Evolutionary conservation across 2,329 filamentous ascomycete genomes (phyloP).

Genomic region (Botrytis sinoallii): DNA sequence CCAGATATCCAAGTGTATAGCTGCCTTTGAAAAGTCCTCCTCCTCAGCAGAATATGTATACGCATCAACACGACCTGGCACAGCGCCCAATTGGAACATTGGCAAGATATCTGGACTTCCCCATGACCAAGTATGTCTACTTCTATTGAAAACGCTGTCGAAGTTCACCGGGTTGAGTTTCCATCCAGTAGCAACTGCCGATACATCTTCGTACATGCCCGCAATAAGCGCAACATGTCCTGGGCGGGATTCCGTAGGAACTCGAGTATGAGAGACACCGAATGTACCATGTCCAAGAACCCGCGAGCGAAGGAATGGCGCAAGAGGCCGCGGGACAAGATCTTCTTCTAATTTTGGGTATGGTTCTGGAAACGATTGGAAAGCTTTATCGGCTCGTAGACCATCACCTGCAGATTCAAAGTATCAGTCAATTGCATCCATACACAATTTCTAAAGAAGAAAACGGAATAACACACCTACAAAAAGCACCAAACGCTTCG

Average conservation of each 20-base stretch:
- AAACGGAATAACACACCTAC: slow-evolving; percentile 60
- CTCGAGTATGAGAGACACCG: slow-evolving; percentile 92
- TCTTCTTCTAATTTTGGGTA: slow-evolving; percentile 65
- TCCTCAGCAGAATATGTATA: slow-evolving; percentile 78
- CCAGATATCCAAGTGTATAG: slow-evolving; percentile 81
- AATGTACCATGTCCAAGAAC: slow-evolving; percentile 90
- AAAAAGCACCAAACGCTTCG: slow-evolving; percentile 86
- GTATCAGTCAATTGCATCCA: slow-evolving; percentile 19
- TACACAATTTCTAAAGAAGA: background rate
- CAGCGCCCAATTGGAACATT: slow-evolving; percentile 95
- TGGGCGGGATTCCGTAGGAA: slow-evolving; percentile 93
- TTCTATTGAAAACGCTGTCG: slow-evolving; percentile 97
- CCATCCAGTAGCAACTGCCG: slow-evolving; percentile 95
- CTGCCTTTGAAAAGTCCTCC: slow-evolving; percentile 86
- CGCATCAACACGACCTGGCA: slow-evolving; percentile 82
- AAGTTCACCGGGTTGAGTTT: slow-evolving; percentile 98
- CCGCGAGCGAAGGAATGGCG: slow-evolving; percentile 86
- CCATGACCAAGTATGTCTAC: slow-evolving; percentile 98
- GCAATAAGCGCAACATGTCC: slow-evolving; percentile 97
- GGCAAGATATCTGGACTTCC: slow-evolving; percentile 94
- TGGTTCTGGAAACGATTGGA: slow-evolving; percentile 88
- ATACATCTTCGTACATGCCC: slow-evolving; percentile 96
- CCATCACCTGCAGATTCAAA: slow-evolving; percentile 64
- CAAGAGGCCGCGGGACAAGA: slow-evolving; percentile 72
- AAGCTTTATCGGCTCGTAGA: slow-evolving; percentile 94